Percentiles rank a stretch among this genome's conserved stretches.
Evolutionary conservation across 75 land plant genomes (phyloP).

Genomic region (Gnetum montanum): DNA sequence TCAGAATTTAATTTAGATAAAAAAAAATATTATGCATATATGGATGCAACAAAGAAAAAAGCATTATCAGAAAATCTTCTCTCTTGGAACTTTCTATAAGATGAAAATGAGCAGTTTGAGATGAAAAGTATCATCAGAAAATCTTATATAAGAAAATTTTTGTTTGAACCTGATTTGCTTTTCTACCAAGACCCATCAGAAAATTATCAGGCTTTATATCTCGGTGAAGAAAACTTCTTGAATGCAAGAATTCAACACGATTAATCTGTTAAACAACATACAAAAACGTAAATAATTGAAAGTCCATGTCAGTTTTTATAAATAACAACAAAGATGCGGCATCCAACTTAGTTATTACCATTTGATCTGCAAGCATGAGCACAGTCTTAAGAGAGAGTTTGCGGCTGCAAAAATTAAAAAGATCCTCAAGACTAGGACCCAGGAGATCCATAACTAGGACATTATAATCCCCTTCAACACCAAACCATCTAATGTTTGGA

Average conservation of each 20-base stretch:
- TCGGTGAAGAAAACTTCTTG: constrained; percentile 79
- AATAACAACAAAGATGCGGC: too few relatives aligned
- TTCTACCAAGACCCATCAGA: constrained; percentile 85
- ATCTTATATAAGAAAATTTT: too few relatives aligned
- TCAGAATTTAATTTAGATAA: background rate
- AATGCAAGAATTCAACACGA: constrained; percentile 74
- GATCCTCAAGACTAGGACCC: constrained; percentile 88
- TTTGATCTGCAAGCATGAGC: constrained; percentile 90
- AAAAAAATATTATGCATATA: background rate
- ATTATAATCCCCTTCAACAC: constrained; percentile 85
- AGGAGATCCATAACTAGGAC: constrained; percentile 79
- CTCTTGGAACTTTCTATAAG: too few relatives aligned
- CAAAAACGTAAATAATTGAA: too few relatives aligned
- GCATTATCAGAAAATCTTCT: too few relatives aligned
- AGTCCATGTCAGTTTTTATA: too few relatives aligned
- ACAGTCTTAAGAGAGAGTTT: constrained; percentile 82
- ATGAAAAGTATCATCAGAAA: too few relatives aligned
- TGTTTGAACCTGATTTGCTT: constrained; percentile 96
- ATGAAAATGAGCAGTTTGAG: too few relatives aligned
- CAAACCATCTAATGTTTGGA: constrained; percentile 85
- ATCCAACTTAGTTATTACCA: too few relatives aligned
- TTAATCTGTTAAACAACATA: constrained; percentile 50
- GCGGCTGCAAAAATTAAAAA: constrained; percentile 74
- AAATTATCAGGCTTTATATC: constrained; percentile 97
- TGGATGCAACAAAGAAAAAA: too few relatives aligned